These are phyloP conservation scores for Brassica cretica DNA, from an alignment of 345 rosid species.

Conservation along the genomic window DNA sequence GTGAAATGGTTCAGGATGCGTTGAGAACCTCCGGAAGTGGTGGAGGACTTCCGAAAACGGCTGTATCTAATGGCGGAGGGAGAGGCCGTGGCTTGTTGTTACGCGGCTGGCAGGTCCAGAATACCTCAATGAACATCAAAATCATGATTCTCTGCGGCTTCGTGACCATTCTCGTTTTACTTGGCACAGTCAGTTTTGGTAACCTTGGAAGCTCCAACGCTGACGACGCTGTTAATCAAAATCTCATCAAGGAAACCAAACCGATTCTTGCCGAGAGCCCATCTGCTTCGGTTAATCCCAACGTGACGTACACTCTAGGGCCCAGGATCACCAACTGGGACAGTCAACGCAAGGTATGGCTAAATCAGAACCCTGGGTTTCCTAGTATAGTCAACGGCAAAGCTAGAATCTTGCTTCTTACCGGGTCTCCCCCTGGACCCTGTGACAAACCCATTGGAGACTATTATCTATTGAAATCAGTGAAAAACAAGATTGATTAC, in stretches of 20 bases:
- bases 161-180: constrained; percentile 82
- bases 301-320: constrained; percentile 68
- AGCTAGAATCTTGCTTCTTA: constrained; percentile 71
- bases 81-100: constrained; percentile 17
- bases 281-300: constrained; percentile 56
- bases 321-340: constrained; percentile 77
- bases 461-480: constrained; percentile 71
- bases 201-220: constrained; percentile 67
- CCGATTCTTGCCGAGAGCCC: constrained; percentile 73
- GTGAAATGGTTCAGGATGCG: constrained; percentile 30
- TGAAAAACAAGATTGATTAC: constrained; percentile 94
- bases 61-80: constrained; percentile 27
- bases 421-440: constrained; percentile 84
- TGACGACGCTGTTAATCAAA: constrained; percentile 71
- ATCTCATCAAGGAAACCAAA: constrained; percentile 64
- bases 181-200: constrained; percentile 77
- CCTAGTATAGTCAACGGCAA: constrained; percentile 68
- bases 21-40: constrained; percentile 27
- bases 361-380: constrained; percentile 68
- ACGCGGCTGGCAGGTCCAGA: constrained; percentile 80
- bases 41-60: background rate
- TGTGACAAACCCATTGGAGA: constrained; percentile 90
- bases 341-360: constrained; percentile 72
- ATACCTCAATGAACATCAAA: constrained; percentile 83
- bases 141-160: constrained; percentile 87